These are phyloP conservation scores for Suillus plorans DNA, from an alignment of 768 basidiomycete genomes.

Conservation along the genomic window DNA sequence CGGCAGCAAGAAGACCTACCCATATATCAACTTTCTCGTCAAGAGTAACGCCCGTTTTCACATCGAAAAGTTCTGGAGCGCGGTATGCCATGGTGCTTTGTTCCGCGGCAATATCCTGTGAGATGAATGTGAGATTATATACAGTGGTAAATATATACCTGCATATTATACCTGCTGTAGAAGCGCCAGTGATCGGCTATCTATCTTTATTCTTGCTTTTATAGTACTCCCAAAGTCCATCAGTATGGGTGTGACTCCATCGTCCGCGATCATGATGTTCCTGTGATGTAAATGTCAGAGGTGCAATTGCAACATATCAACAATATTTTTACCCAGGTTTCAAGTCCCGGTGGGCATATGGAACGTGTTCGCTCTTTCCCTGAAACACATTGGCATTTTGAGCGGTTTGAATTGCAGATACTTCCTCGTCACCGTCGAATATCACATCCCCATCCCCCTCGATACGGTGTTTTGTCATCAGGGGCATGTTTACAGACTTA, in stretches of 20 bases:
- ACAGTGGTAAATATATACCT: not conserved
- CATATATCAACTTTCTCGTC: constrained; percentile 98
- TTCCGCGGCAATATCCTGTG: constrained; percentile 90
- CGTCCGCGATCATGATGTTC: constrained; percentile 96
- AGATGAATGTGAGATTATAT: constrained; percentile 1
- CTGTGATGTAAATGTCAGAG: constrained; percentile 38
- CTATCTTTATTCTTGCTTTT: constrained; percentile 81
- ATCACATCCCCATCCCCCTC: constrained; percentile 62
- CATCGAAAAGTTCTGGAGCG: constrained; percentile 96
- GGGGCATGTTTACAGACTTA: constrained; percentile 48
- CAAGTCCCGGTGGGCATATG: constrained; percentile 95
- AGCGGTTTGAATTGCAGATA: constrained; percentile 40
- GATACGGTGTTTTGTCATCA: constrained; percentile 53
- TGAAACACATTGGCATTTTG: constrained; percentile 35
- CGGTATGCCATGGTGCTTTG: constrained; percentile 99
- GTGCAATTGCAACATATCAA: not conserved
- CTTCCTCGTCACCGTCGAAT: constrained; percentile 82
- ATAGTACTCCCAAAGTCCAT: constrained; percentile 98
- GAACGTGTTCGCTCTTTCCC: constrained; percentile 58
- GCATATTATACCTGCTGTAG: constrained; percentile 73
- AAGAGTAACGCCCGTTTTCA: constrained; percentile 82
- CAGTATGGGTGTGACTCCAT: constrained; percentile 78
- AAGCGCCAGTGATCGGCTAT: constrained; percentile 83
- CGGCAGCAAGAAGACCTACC: constrained; percentile 51
- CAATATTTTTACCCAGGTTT: constrained; percentile 80